Base-by-base conservation (phyloP, 352 stramenopile species). In the Pilasporangium apinafurcum region DNA sequence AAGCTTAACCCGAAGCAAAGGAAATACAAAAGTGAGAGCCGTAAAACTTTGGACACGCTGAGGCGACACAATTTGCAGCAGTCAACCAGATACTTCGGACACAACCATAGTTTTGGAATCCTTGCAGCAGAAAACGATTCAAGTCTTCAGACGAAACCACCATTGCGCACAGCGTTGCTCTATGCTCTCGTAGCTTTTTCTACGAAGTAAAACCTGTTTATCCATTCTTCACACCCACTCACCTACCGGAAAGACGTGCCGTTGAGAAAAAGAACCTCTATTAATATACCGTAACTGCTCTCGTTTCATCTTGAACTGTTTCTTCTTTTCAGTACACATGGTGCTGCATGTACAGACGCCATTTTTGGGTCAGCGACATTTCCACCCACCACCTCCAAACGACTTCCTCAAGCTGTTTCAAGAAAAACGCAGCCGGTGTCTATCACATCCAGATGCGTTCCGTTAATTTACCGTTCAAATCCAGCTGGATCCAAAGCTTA, bases 181-280 rank as follows among this genome's bases (percentile, higher is more conserved):
- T 30, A 45, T 31, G 4, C 17, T 16, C 33, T 38, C 33, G 33
- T 38, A 24, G 26, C 36, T 48, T 53, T 48, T 53, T 53, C 46
- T 38, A 48, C 26, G 46, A 53, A 53, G 36, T 20, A 16, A 38
- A 38, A 16, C 20, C 17, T 20, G 20, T 20, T 8, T 20, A 16
- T 16, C 33, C 24, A 5, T 16, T 17, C 14, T 24, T 20, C 24
- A 14, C 12, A 16, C 14, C 33, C 24, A 20, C 33, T 16, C 33
- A 38, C 14, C 33, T 38, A 20, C 33, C 24, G 10, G 21, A 41
- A 29, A 9, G 34, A 22, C 41, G 9, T 41, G 28, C 48, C 48
- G 40, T 56, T 56, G 48, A 39, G 48, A 56, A 56, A 40, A 48
- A 56, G 31, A 49, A n/a, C 17, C 18, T 27, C 48, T 56, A 51